Conservation (phyloP, 2,329 filamentous ascomycete species). For the Parafenestella ontariensis region DNA sequence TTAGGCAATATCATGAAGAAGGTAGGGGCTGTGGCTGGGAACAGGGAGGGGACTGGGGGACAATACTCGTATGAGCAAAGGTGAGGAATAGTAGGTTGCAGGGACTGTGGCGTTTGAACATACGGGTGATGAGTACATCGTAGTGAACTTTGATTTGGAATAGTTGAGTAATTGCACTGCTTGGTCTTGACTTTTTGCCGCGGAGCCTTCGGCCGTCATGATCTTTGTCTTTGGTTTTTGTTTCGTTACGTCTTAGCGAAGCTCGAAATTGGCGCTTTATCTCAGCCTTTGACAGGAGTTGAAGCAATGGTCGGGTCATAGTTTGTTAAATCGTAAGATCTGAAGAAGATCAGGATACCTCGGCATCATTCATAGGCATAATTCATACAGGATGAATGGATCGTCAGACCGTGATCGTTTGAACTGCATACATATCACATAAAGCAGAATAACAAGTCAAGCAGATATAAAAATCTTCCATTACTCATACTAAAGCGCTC, state of each 20-base stretch:
- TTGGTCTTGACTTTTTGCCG: not conserved
- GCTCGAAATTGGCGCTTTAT: too few relatives aligned
- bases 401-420: too few relatives aligned
- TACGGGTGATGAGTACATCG: not conserved
- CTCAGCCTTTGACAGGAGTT: too few relatives aligned
- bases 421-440: not conserved
- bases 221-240: too few relatives aligned
- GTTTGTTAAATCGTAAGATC: too few relatives aligned
- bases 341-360: too few relatives aligned
- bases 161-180: not conserved
- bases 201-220: too few relatives aligned
- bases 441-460: not conserved
- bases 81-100: too few relatives aligned
- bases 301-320: too few relatives aligned
- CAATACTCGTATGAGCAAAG: not conserved
- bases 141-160: not conserved
- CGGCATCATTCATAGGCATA: too few relatives aligned
- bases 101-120: not conserved
- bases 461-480: conserved; percentile 5
- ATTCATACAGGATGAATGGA: too few relatives aligned
- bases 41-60: conserved; percentile 12
- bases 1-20: conserved; percentile 45
- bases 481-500: conserved; percentile 10
- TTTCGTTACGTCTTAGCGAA: too few relatives aligned
- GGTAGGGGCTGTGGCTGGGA: conserved; percentile 32